Evolutionary conservation across 768 basidiomycete genomes (phyloP), one percentile per base, ranked within the genome.

Genomic region (Kwoniella bestiolae): DNA sequence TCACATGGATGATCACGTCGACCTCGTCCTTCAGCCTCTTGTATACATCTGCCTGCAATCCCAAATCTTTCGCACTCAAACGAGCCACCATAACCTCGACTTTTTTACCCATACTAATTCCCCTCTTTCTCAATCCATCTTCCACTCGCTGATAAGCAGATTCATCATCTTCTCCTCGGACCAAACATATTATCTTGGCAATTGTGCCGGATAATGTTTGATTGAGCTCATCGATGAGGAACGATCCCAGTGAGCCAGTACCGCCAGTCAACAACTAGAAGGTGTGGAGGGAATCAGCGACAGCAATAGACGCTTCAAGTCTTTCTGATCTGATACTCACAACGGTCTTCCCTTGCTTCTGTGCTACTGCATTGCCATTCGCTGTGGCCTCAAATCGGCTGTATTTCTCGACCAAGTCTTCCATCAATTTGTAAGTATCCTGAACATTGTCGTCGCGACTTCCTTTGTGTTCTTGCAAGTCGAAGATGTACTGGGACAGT

Each of bases 221-320:
- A 32, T 35, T 53, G 21, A 77, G 60, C 45, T 67, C 31, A 5
- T 71, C 14, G 7, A 81, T 58, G 8, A 80, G 55, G 57, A 71
- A 72, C 0, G 75, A 60, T 4, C 80, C 80, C 0, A 81, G 69
- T 1, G 79, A 77, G 11, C 80, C 80, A 28, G 80, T 81, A 5
- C 65, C 78, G 6, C 80, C 80, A 0, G 80, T 81, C 14, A 81
- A 58, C 14, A 81, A 21, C 78, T 81, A 53, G 14, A 53, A 58
- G 6, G 16, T n/a, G n/a, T n/a, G n/a, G n/a, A n/a, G n/a, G n/a
- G n/a, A n/a, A n/a, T n/a, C n/a, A n/a, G n/a, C n/a, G n/a, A n/a
- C n/a, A n/a, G n/a, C n/a, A n/a, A n/a, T n/a, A n/a, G n/a, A n/a
- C n/a, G n/a, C n/a, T n/a, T n/a, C n/a, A n/a, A n/a, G n/a, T n/a